These are phyloP conservation scores for Prunus fruticosa DNA, from an alignment of 306 rosid species.

Conservation along the genomic window DNA sequence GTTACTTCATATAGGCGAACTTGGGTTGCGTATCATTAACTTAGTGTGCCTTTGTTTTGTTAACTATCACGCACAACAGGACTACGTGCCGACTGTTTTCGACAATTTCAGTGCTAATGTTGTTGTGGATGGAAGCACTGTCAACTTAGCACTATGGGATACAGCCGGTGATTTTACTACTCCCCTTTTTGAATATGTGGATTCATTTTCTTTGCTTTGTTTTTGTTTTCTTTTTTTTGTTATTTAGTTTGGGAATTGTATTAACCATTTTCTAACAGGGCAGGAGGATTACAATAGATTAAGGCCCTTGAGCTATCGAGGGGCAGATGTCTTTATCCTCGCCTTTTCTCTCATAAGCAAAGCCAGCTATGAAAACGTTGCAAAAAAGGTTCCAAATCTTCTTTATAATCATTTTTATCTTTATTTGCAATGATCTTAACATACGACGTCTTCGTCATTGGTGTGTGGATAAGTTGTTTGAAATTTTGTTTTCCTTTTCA, in stretches of 20 bases:
- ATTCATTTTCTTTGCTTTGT: background rate
- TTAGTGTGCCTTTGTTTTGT: background rate
- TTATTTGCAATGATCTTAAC: background rate
- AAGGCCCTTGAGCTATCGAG: slow-evolving; percentile 79
- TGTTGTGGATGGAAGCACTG: slow-evolving; percentile 88
- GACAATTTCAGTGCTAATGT: slow-evolving; percentile 96
- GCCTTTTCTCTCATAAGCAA: slow-evolving; percentile 91
- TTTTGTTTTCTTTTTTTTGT: background rate
- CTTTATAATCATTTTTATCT: background rate
- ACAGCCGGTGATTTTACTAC: slow-evolving; percentile 63
- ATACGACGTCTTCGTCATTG: background rate
- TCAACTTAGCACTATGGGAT: slow-evolving; percentile 84
- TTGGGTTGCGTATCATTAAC: background rate
- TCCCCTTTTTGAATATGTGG: background rate
- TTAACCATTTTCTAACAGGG: slow-evolving; percentile 43
- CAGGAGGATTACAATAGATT: slow-evolving; percentile 86
- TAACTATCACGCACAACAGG: slow-evolving; percentile 40
- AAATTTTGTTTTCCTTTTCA: slow-evolving; percentile 33
- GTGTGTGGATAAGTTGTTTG: slow-evolving; percentile 18
- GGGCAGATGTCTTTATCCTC: slow-evolving; percentile 77
- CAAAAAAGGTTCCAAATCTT: slow-evolving; percentile 52
- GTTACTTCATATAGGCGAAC: slow-evolving; percentile 8
- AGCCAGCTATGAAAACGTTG: slow-evolving; percentile 80
- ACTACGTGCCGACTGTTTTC: slow-evolving; percentile 83
- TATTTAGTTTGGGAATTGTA: background rate